Percentiles rank a stretch among this genome's conserved stretches.
These are phyloP conservation scores for Starmerella asiatica DNA, from an alignment of 805 yeast genomes.

Conservation along the genomic window DNA sequence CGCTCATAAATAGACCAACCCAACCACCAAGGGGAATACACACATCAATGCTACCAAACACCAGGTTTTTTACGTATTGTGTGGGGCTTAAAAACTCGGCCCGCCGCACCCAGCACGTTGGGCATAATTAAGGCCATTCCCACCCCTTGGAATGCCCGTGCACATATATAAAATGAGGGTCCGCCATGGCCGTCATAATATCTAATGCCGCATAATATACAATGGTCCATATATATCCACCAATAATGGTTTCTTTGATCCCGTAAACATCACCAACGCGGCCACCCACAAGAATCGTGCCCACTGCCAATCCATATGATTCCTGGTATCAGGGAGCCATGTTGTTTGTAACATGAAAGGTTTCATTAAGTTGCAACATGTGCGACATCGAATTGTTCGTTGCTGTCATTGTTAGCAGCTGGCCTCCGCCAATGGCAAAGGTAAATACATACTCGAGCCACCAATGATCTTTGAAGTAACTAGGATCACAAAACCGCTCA, in stretches of 20 bases:
- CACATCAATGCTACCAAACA: conserved; percentile 45
- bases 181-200: conserved; percentile 34
- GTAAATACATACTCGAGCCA: conserved; percentile 16
- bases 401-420: too few relatives aligned
- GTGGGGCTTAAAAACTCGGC: conserved; percentile 22
- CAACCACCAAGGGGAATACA: conserved; percentile 50
- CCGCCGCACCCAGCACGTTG: conserved; percentile 44
- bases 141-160: conserved; percentile 51
- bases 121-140: conserved; percentile 50
- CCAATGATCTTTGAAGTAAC: conserved; percentile 14
- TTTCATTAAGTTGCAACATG: too few relatives aligned
- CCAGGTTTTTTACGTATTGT: conserved; percentile 35
- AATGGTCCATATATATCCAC: conserved; percentile 43
- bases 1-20: conserved; percentile 37
- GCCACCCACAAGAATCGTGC: conserved; percentile 57
- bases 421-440: conserved; percentile 39
- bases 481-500: conserved; percentile 16
- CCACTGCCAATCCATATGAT: conserved; percentile 58
- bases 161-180: conserved; percentile 23
- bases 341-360: too few relatives aligned
- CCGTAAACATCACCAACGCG: conserved; percentile 62
- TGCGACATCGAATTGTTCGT: too few relatives aligned
- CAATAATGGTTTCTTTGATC: conserved; percentile 36
- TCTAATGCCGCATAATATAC: conserved; percentile 48
- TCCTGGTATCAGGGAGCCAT: too few relatives aligned